These are phyloP conservation scores for Citeromyces hawaiiensis DNA, from an alignment of 1,139 yeast species.

Conservation along the genomic window DNA sequence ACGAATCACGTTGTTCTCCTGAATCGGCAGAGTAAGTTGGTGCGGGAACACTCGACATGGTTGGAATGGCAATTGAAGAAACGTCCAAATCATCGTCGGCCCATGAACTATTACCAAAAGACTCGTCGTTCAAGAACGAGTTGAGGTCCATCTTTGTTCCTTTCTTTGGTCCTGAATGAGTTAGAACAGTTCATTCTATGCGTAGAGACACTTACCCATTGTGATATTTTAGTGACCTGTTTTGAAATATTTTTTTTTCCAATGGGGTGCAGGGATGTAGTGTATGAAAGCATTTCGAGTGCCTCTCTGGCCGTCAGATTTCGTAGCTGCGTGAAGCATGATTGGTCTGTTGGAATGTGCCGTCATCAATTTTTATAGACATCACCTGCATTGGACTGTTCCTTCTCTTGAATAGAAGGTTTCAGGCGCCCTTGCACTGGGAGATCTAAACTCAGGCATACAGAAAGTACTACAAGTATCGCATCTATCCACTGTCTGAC, in stretches of 20 bases:
- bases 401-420: too few relatives aligned
- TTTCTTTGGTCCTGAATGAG: conserved; percentile 17
- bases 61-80: conserved; percentile 51
- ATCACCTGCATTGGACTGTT: too few relatives aligned
- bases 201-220: conserved; percentile 2
- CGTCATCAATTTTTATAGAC: too few relatives aligned
- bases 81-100: conserved; percentile 62
- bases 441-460: too few relatives aligned
- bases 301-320: too few relatives aligned
- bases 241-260: background rate
- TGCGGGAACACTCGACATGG: conserved; percentile 8
- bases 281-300: too few relatives aligned
- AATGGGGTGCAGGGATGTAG: background rate
- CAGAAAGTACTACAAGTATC: too few relatives aligned
- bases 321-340: too few relatives aligned
- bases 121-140: conserved; percentile 38
- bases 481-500: too few relatives aligned
- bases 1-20: conserved; percentile 15
- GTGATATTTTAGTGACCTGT: conserved; percentile 2
- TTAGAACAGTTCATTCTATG: conserved; percentile 2
- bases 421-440: too few relatives aligned
- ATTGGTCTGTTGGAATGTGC: too few relatives aligned
- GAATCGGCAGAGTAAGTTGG: conserved; percentile 9
- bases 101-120: conserved; percentile 57
- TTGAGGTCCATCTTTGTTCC: conserved; percentile 43